These are phyloP conservation scores for Tuber melanosporum DNA, from an alignment of 495 filamentous ascomycete genomes.

Conservation along the genomic window DNA sequence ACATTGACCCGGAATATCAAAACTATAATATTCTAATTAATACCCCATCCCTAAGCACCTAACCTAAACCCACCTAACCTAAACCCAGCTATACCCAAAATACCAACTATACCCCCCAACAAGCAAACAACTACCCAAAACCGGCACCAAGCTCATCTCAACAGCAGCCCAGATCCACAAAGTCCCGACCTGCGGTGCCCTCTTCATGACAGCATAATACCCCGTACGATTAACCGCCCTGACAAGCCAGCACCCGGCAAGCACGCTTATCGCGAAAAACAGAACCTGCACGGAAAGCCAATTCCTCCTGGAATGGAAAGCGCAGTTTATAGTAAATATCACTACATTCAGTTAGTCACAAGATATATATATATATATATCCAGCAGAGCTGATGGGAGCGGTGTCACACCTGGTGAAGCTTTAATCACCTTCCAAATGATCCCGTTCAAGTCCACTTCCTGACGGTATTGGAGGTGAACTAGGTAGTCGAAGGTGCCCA, in stretches of 20 bases:
- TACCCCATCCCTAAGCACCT: not conserved
- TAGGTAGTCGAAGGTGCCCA: slow-evolving; percentile 83
- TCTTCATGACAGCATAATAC: slow-evolving; percentile 88
- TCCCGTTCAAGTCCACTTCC: slow-evolving; percentile 54
- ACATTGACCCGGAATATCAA: not conserved
- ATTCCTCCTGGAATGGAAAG: slow-evolving; percentile 52
- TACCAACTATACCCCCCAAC: slow-evolving; percentile 63
- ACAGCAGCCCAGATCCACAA: slow-evolving; percentile 91
- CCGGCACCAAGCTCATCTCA: slow-evolving; percentile 69
- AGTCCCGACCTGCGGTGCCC: slow-evolving; percentile 77
- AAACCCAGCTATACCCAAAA: slow-evolving; percentile 56
- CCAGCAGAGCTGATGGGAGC: not conserved
- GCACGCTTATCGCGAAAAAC: slow-evolving; percentile 53
- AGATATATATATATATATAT: slow-evolving; percentile 13
- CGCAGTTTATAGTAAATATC: slow-evolving; percentile 56
- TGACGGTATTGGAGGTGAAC: slow-evolving; percentile 84
- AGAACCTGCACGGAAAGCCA: slow-evolving; percentile 52
- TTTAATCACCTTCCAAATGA: slow-evolving; percentile 51
- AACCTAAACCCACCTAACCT: slow-evolving; percentile 21
- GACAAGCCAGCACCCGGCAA: slow-evolving; percentile 68
- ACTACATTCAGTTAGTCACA: slow-evolving; percentile 47
- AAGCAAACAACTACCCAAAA: slow-evolving; percentile 54
- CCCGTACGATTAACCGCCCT: slow-evolving; percentile 68
- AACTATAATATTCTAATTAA: not conserved
- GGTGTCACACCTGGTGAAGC: slow-evolving; percentile 49